Base-by-base conservation (phyloP, 2,329 filamentous ascomycete genomes). In the Madurella mycetomatis region DNA sequence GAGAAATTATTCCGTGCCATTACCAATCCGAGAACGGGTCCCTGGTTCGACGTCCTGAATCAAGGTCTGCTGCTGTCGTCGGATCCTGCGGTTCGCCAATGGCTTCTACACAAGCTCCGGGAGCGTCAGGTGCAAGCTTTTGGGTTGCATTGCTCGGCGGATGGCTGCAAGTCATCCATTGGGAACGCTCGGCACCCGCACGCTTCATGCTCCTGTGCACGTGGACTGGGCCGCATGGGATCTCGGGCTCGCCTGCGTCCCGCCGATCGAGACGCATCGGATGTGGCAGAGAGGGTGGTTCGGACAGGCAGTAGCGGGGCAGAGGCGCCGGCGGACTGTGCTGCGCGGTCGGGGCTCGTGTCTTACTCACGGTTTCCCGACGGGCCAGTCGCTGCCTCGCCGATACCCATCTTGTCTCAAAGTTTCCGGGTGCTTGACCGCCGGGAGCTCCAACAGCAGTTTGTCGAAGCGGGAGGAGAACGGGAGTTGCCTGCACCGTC, bases 151-250 rank as follows among this genome's bases (percentile, higher is more conserved):
- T 41, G 50, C 37, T n/a, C 40, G 19, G 46, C 49, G 46, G 19
- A 31, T 34, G 49, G 48, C 52, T 58, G 55, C 55, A 53, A 32
- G 49, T 46, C 32, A 55, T 41, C 25, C 41, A 49, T 41, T 40
- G 51, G 45, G 25, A 30, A 46, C 50, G 41, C 16, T 48, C 40
- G 49, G 34, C 39, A 11, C 16, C 17, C 40, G 19, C 32, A 39
- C 49, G 41, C 43, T 39, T 37, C 34, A 37, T 37, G 34, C 31
- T 51, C 17, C 32, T 48, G 34, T 12, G 49, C 54, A 54, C 52
- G 52, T 54, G 52, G 52, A 45, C 32, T 41, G 19, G 41, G 34
- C 17, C 11, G 48, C 25, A 40, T 34, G 11, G 32, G 9, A 39
- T 51, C 42, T 46, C 41, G 42, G 49, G 40, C 32, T 40, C 34